Percentiles rank a stretch among this genome's conserved stretches.
Conservation (phyloP, 306 rosid species). For the Biancaea sappan region DNA sequence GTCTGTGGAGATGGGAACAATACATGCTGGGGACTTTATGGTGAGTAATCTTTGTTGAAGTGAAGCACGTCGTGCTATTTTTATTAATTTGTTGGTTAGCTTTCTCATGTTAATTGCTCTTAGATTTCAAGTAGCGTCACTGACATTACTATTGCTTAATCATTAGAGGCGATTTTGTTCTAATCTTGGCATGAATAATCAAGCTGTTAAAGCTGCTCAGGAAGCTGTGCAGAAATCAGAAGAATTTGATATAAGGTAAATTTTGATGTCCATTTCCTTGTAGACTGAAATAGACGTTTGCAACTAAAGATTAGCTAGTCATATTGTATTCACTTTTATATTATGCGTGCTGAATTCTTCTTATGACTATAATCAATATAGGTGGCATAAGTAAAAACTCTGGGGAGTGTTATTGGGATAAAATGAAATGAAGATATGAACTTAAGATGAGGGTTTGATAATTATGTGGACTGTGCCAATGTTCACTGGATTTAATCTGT, state of each 20-base stretch:
- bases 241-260: conserved; percentile 89
- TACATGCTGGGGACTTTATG: conserved; percentile 98
- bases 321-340: conserved; percentile 1
- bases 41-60: conserved; percentile 49
- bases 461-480: conserved; percentile 11
- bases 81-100: conserved; percentile 8
- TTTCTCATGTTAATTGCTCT: neutral
- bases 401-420: conserved; percentile 1
- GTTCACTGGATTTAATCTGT: neutral
- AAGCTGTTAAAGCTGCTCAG: conserved; percentile 97
- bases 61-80: conserved; percentile 13
- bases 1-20: conserved; percentile 97
- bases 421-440: conserved; percentile 7
- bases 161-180: conserved; percentile 94
- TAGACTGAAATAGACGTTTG: conserved; percentile 18
- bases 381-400: neutral
- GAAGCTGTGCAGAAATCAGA: conserved; percentile 91
- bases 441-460: conserved; percentile 7
- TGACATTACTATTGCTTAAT: conserved; percentile 18
- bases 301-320: conserved; percentile 14
- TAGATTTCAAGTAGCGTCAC: neutral
- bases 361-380: conserved; percentile 11
- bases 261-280: conserved; percentile 23
- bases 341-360: neutral
- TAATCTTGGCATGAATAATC: conserved; percentile 95